A percentile compares a stretch with the other conserved stretches of the same genome.
Evolutionary conservation across 2,329 filamentous ascomycete genomes (phyloP).

Genomic region (Microsporum audouinii): DNA sequence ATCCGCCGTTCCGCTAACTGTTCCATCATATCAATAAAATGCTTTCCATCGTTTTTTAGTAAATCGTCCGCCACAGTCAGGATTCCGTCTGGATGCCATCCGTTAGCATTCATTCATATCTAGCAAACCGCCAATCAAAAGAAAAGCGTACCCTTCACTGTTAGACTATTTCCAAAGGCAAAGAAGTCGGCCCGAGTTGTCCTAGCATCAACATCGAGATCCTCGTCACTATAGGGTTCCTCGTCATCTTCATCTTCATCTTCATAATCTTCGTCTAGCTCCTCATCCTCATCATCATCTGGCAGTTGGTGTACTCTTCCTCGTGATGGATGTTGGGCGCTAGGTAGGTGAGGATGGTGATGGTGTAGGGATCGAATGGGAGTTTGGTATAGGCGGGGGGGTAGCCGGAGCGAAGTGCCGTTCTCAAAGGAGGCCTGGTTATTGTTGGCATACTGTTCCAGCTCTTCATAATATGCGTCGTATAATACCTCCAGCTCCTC

Average conservation of each 20-base stretch:
- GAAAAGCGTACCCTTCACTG: slow-evolving; percentile 62
- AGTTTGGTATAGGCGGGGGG: slow-evolving; percentile 52
- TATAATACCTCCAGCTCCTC: slow-evolving; percentile 96
- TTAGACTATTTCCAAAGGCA: slow-evolving; percentile 93
- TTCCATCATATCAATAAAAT: slow-evolving; percentile 99
- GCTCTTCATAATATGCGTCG: slow-evolving; percentile 95
- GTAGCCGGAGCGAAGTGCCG: slow-evolving; percentile 52
- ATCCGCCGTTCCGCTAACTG: slow-evolving; percentile 94
- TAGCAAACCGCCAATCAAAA: not conserved
- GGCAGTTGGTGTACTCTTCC: slow-evolving; percentile 56
- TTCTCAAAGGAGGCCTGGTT: slow-evolving; percentile 52
- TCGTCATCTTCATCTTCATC: slow-evolving; percentile 61
- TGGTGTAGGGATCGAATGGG: slow-evolving; percentile 44
- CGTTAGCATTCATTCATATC: slow-evolving; percentile 7
- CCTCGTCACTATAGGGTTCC: slow-evolving; percentile 54
- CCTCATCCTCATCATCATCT: slow-evolving; percentile 41
- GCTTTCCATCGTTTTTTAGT: slow-evolving; percentile 96
- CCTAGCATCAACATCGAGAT: slow-evolving; percentile 52
- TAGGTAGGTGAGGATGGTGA: slow-evolving; percentile 43
- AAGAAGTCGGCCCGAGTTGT: slow-evolving; percentile 68
- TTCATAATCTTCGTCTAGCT: slow-evolving; percentile 40
- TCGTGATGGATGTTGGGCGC: slow-evolving; percentile 55
- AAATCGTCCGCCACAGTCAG: slow-evolving; percentile 97
- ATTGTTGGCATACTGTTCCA: slow-evolving; percentile 92
- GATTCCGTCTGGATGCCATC: slow-evolving; percentile 58